Percentiles rank a stretch among this genome's conserved stretches.
These are phyloP conservation scores for Canavalia gladiata DNA, from an alignment of 306 rosid genomes.

Conservation along the genomic window DNA sequence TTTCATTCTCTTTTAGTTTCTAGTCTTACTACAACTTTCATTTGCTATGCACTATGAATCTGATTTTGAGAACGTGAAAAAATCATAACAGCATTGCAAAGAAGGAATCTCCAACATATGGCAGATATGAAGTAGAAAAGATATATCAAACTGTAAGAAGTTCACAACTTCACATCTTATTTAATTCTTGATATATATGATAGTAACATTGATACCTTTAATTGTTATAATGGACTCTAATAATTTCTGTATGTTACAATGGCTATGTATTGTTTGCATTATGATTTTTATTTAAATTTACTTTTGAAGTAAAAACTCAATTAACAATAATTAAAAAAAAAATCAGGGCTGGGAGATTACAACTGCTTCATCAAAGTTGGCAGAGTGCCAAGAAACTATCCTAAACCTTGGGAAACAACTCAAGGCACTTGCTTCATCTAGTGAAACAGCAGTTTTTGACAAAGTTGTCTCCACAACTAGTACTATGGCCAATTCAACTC, in stretches of 20 bases:
- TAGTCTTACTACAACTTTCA: not conserved
- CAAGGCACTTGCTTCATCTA: slow-evolving; percentile 78
- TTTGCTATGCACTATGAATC: slow-evolving; percentile 25
- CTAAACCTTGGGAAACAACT: slow-evolving; percentile 77
- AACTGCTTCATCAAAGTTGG: slow-evolving; percentile 80
- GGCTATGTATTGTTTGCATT: slow-evolving; percentile 1
- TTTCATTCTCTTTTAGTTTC: not conserved
- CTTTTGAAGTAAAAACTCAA: not conserved
- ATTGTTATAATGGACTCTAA: not conserved
- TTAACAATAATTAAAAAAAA: slow-evolving; percentile 27
- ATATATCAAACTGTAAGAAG: slow-evolving; percentile 71
- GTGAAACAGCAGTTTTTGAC: slow-evolving; percentile 58
- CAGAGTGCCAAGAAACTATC: slow-evolving; percentile 89
- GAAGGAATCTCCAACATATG: slow-evolving; percentile 64
- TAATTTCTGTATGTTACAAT: not conserved
- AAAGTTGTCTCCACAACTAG: slow-evolving; percentile 55
- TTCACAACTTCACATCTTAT: not conserved
- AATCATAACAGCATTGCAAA: slow-evolving; percentile 62
- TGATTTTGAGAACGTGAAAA: slow-evolving; percentile 39
- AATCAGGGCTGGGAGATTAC: slow-evolving; percentile 89
- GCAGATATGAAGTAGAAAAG: slow-evolving; percentile 62
- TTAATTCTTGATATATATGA: slow-evolving; percentile 5
- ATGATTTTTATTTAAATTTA: slow-evolving; percentile 2
- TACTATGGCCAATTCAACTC: slow-evolving; percentile 46
- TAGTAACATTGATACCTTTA: slow-evolving; percentile 12